A percentile compares a stretch with the other conserved stretches of the same genome.
These are phyloP conservation scores for Calonectria pteridis DNA, from an alignment of 2,329 filamentous ascomycete genomes.

Conservation along the genomic window DNA sequence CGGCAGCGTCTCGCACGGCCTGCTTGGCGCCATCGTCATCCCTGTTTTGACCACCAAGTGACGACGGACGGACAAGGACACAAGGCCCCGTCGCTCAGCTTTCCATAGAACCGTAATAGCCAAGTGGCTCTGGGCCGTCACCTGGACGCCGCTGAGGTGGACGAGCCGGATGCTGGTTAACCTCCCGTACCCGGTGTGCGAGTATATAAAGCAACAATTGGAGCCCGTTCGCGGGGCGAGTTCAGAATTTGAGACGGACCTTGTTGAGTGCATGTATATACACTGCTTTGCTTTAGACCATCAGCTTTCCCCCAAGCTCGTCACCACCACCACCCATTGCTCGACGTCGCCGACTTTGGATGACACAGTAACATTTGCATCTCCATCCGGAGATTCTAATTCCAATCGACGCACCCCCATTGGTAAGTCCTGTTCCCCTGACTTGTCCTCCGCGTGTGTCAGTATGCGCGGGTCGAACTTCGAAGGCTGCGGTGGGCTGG, in stretches of 20 bases:
- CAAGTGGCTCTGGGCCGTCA: slow-evolving; percentile 34
- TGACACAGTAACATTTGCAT: slow-evolving; percentile 25
- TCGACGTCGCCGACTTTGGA: slow-evolving; percentile 8
- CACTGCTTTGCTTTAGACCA: neutral
- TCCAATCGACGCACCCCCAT: slow-evolving; percentile 40
- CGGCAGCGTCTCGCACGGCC: slow-evolving; percentile 33
- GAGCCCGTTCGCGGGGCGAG: slow-evolving; percentile 10
- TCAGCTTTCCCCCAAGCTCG: slow-evolving; percentile 1
- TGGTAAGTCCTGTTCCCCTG: slow-evolving; percentile 41
- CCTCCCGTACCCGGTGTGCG: neutral
- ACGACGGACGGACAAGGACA: slow-evolving; percentile 32
- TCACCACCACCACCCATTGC: neutral
- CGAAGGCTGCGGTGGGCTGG: slow-evolving; percentile 37
- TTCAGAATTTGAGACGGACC: slow-evolving; percentile 3
- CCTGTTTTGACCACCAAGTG: slow-evolving; percentile 45
- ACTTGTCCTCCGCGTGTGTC: slow-evolving; percentile 6
- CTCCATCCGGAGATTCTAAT: slow-evolving; percentile 29
- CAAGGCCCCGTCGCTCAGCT: slow-evolving; percentile 38
- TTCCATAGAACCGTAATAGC: slow-evolving; percentile 21
- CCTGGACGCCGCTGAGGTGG: slow-evolving; percentile 36
- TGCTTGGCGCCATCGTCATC: slow-evolving; percentile 44
- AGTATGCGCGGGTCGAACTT: neutral
- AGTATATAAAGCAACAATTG: slow-evolving; percentile 28
- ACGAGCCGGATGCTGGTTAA: slow-evolving; percentile 9
- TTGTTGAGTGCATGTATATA: neutral